Conservation (phyloP, 1,139 yeast genomes). For the Meyerozyma carpophila region DNA sequence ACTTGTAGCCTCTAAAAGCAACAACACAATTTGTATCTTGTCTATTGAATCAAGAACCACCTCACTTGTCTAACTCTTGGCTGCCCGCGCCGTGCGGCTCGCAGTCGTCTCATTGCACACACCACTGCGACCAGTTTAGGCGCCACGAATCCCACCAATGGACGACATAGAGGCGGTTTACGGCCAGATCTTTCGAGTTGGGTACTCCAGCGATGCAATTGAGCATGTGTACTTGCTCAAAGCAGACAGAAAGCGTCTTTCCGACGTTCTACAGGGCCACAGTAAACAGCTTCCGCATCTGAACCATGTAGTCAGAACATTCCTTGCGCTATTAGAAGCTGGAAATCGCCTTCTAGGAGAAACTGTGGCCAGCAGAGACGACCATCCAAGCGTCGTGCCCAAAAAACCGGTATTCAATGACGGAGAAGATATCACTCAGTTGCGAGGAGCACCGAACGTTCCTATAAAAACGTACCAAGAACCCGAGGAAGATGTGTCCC, state of each 20-base stretch:
- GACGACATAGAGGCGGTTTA: background rate
- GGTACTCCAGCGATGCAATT: background rate
- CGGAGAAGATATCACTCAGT: slow-evolving; percentile 1
- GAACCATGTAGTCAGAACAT: background rate
- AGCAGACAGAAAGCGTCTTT: background rate
- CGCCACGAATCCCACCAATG: background rate
- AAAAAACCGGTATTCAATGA: background rate
- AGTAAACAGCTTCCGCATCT: background rate
- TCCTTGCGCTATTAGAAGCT: background rate
- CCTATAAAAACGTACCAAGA: background rate
- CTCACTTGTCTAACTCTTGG: background rate
- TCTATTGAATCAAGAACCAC: too few relatives aligned
- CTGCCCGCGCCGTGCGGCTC: background rate
- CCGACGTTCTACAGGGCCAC: background rate
- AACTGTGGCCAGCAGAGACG: background rate
- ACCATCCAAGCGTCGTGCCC: background rate
- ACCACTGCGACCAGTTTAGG: background rate
- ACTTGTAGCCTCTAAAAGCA: too few relatives aligned
- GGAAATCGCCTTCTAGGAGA: background rate
- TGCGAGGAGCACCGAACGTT: background rate
- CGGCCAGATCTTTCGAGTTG: background rate
- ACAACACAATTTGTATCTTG: too few relatives aligned
- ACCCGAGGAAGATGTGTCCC: background rate
- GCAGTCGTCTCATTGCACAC: background rate
- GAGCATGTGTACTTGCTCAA: background rate